Conservation (phyloP, 2,329 filamentous ascomycete genomes). For the Penicillium polonicum region DNA sequence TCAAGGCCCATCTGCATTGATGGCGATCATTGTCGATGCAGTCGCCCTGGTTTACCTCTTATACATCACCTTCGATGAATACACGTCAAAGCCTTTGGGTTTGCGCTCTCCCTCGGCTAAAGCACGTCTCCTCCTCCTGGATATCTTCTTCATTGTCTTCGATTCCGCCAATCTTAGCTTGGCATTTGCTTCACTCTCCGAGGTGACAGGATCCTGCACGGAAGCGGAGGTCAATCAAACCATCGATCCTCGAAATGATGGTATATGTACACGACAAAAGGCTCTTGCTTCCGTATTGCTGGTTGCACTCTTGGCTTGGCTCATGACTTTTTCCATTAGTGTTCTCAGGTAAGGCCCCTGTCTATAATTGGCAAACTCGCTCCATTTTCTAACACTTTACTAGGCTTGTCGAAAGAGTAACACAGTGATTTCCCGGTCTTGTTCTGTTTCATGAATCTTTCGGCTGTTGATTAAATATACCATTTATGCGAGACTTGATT, state of each 20-base stretch:
- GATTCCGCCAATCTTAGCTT: slow-evolving; percentile 89
- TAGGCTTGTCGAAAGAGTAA: slow-evolving; percentile 42
- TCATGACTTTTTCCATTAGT: slow-evolving; percentile 84
- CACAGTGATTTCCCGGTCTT: slow-evolving; percentile 16
- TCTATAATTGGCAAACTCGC: neutral
- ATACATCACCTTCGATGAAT: slow-evolving; percentile 96
- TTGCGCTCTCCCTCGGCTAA: slow-evolving; percentile 81
- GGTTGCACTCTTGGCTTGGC: slow-evolving; percentile 83
- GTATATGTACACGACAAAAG: slow-evolving; percentile 64
- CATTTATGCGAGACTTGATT: slow-evolving; percentile 1
- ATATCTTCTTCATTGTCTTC: slow-evolving; percentile 96
- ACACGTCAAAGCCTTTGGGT: slow-evolving; percentile 88
- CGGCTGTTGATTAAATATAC: slow-evolving; percentile 1
- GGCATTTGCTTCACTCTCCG: slow-evolving; percentile 77
- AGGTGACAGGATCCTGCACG: slow-evolving; percentile 60
- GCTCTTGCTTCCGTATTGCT: slow-evolving; percentile 76
- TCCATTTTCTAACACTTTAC: slow-evolving; percentile 27
- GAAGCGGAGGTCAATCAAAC: slow-evolving; percentile 42
- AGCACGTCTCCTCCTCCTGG: slow-evolving; percentile 82
- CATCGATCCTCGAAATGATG: slow-evolving; percentile 36
- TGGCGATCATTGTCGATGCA: slow-evolving; percentile 85
- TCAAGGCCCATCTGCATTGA: slow-evolving; percentile 74
- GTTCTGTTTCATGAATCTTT: neutral
- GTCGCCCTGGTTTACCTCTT: slow-evolving; percentile 85
- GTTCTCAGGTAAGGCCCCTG: slow-evolving; percentile 60